A percentile compares a stretch with the other conserved stretches of the same genome.
Evolutionary conservation across 352 stramenopile genomes (phyloP).

Genomic region (Globisporangium lucens): DNA sequence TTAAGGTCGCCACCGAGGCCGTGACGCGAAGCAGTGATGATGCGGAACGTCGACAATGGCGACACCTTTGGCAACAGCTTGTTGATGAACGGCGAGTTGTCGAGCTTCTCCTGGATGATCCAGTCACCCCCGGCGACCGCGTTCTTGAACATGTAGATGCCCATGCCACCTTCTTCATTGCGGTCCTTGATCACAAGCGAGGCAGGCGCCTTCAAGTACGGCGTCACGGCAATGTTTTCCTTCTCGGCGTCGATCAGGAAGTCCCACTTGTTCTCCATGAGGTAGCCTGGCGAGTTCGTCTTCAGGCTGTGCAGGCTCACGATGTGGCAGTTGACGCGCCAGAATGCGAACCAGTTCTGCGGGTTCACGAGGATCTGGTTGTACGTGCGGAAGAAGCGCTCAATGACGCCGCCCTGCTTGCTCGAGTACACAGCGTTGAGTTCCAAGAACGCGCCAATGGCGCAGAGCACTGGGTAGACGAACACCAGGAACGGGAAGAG

Average conservation of each 20-base stretch:
- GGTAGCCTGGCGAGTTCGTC: constrained; percentile 90
- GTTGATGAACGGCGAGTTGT: constrained; percentile 92
- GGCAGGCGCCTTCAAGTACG: constrained; percentile 88
- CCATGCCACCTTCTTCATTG: constrained; percentile 97
- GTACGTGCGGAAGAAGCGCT: constrained; percentile 90
- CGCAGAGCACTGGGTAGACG: constrained; percentile 86
- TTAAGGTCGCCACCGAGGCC: constrained; percentile 52
- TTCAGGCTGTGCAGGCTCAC: constrained; percentile 94
- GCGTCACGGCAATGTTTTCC: constrained; percentile 90
- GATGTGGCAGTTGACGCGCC: constrained; percentile 95
- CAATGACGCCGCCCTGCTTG: constrained; percentile 69
- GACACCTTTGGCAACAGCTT: constrained; percentile 91
- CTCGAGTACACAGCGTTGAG: constrained; percentile 55
- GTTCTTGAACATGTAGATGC: constrained; percentile 98
- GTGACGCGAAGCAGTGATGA: constrained; percentile 94
- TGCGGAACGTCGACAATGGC: constrained; percentile 96
- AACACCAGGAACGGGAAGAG: constrained; percentile 86
- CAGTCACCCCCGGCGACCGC: constrained; percentile 90
- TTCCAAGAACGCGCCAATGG: constrained; percentile 80
- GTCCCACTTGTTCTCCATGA: constrained; percentile 99
- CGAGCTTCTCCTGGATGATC: constrained; percentile 97
- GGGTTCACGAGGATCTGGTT: constrained; percentile 76
- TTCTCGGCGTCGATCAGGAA: constrained; percentile 94
- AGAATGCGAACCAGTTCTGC: constrained; percentile 98
- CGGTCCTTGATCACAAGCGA: constrained; percentile 96